These are phyloP conservation scores for Parietichytrium sp. DNA, from an alignment of 108 stramenopile genomes.

Conservation along the genomic window DNA sequence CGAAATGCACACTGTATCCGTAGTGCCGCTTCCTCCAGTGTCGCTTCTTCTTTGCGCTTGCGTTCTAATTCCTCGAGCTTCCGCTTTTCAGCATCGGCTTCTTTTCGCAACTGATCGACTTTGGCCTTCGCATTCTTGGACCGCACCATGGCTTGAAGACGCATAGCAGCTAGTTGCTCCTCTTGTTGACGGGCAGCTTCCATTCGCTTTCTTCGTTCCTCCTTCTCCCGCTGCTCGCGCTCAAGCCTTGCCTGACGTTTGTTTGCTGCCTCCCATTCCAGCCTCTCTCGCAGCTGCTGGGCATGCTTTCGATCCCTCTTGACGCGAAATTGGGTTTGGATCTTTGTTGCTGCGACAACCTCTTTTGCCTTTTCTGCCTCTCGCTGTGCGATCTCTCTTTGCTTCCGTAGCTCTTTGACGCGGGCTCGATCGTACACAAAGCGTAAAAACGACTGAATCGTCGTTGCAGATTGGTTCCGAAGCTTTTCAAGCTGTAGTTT, in stretches of 20 bases:
- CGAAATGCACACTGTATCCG: constrained; percentile 34
- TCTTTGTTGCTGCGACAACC: not conserved
- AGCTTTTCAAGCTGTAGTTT: too few species aligned
- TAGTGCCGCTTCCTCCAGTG: constrained; percentile 20
- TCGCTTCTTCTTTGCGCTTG: not conserved
- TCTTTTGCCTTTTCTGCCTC: too few species aligned
- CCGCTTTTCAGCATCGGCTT: not conserved
- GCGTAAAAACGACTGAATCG: too few species aligned
- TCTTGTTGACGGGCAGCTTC: not conserved
- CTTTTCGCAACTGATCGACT: not conserved
- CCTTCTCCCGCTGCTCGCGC: constrained; percentile 11
- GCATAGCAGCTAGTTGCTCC: not conserved
- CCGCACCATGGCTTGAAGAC: not conserved
- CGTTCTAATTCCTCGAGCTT: not conserved
- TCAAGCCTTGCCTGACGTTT: not conserved
- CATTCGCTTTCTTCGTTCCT: not conserved
- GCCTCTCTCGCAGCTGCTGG: not conserved
- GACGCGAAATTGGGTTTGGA: constrained; percentile 9
- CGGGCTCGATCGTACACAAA: too few species aligned
- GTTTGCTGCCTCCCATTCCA: not conserved
- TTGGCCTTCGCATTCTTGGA: not conserved
- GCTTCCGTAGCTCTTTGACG: too few species aligned
- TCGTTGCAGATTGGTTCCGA: too few species aligned
- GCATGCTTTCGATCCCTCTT: not conserved
- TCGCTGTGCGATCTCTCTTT: too few species aligned